These are phyloP conservation scores for Gossypium turneri DNA, from an alignment of 345 rosid genomes.

Conservation along the genomic window DNA sequence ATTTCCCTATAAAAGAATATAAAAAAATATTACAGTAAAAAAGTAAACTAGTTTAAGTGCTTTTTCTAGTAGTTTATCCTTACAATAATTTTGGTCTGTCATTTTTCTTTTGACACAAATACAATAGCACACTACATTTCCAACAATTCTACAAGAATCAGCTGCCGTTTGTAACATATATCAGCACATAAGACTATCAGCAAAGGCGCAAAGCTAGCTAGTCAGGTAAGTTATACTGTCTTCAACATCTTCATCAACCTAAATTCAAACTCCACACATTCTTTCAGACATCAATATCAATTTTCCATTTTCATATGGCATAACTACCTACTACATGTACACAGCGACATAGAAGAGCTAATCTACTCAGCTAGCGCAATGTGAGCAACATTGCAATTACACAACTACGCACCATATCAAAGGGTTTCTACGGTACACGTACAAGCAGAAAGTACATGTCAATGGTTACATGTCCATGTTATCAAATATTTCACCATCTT, in stretches of 20 bases:
- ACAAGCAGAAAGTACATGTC: neutral
- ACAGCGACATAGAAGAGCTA: neutral
- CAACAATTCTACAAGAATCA: no score
- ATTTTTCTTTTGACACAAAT: no score
- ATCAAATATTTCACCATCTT: conserved; percentile 66
- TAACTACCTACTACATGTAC: neutral
- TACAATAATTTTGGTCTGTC: no score
- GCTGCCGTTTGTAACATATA: no score
- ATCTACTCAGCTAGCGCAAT: neutral
- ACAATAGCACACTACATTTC: no score
- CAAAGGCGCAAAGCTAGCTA: no score
- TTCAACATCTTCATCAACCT: neutral
- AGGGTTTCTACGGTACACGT: neutral
- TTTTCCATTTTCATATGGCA: neutral
- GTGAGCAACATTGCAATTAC: neutral
- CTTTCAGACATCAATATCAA: neutral
- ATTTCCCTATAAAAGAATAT: no score
- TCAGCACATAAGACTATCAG: no score
- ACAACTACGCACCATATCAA: neutral
- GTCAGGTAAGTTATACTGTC: no score
- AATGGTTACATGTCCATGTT: conserved; percentile 63
- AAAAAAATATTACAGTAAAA: no score
- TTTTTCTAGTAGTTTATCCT: no score
- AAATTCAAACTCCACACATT: neutral
- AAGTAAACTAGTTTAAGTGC: no score